These are phyloP conservation scores for Bretziella fagacearum DNA, from an alignment of 2,329 filamentous ascomycete species.

Conservation along the genomic window DNA sequence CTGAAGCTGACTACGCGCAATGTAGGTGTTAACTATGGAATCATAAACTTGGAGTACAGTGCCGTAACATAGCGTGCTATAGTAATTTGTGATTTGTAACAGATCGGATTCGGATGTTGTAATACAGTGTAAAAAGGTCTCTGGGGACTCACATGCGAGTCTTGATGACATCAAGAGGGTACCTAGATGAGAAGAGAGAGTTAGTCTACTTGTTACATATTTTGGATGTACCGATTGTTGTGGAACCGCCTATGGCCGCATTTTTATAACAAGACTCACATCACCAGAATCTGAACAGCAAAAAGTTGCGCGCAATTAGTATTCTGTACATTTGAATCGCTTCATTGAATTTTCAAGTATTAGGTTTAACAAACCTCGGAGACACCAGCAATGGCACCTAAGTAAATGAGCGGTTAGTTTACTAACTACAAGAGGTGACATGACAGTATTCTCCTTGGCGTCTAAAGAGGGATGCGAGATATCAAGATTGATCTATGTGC, in stretches of 20 bases:
- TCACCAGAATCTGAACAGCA: constrained; percentile 57
- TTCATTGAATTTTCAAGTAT: neutral
- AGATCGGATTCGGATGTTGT: too few species aligned
- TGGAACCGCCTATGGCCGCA: too few species aligned
- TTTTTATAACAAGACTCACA: constrained; percentile 43
- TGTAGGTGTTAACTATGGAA: neutral
- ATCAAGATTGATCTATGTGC: too few species aligned
- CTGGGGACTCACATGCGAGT: constrained; percentile 65
- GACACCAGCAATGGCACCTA: constrained; percentile 87
- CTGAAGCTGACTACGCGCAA: constrained; percentile 59
- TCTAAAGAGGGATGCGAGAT: too few species aligned
- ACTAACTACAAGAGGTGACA: too few species aligned
- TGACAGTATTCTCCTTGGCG: too few species aligned
- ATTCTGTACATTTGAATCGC: too few species aligned
- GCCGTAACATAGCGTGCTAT: too few species aligned
- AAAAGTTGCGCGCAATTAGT: constrained; percentile 11
- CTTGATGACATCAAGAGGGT: constrained; percentile 96
- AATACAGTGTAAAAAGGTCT: too few species aligned
- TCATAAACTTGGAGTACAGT: neutral
- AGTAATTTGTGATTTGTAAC: too few species aligned
- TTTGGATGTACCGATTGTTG: neutral
- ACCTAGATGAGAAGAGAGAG: constrained; percentile 47
- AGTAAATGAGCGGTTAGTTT: neutral
- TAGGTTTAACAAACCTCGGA: constrained; percentile 56
- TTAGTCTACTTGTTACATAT: neutral